Percentiles rank a stretch among this genome's conserved stretches.
Conservation (phyloP, 1,284 basidiomycete species). For the Athelia psychrophila region DNA sequence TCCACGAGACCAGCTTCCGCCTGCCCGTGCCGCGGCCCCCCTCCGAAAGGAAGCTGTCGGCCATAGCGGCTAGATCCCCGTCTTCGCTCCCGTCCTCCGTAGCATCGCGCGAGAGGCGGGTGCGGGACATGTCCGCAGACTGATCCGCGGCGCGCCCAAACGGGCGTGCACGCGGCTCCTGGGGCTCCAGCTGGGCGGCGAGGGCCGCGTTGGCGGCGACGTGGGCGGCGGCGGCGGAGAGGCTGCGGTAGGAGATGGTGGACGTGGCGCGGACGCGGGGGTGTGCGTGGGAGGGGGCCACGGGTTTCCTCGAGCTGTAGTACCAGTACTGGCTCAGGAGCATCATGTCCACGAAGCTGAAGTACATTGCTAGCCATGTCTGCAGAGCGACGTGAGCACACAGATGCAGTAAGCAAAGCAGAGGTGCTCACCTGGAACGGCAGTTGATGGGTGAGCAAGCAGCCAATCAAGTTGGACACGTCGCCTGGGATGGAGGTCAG, state of each 20-base stretch:
- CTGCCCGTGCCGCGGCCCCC: conserved; percentile 36
- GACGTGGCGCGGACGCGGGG: conserved; percentile 41
- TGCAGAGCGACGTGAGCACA: conserved; percentile 33
- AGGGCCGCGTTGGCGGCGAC: conserved; percentile 66
- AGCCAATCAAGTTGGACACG: conserved; percentile 86
- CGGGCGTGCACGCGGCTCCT: conserved; percentile 13
- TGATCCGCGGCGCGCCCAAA: conserved; percentile 9
- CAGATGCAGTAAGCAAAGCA: conserved; percentile 7
- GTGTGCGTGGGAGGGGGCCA: conserved; percentile 33
- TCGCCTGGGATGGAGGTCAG: conserved; percentile 57
- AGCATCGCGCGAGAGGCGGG: conserved; percentile 10
- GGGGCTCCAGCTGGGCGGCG: conserved; percentile 53
- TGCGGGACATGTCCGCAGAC: conserved; percentile 16
- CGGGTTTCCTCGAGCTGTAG: conserved; percentile 44
- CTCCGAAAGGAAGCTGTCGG: conserved; percentile 74
- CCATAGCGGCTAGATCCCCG: conserved; percentile 48
- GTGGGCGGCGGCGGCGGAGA: conserved; percentile 65
- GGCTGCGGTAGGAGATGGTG: conserved; percentile 52
- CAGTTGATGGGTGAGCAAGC: conserved; percentile 88
- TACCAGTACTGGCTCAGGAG: conserved; percentile 80
- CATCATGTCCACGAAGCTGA: conserved; percentile 75
- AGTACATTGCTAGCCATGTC: conserved; percentile 88
- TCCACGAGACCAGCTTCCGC: conserved; percentile 65
- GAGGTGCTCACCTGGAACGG: conserved; percentile 77
- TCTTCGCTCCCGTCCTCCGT: conserved; percentile 41